A percentile compares a stretch with the other conserved stretches of the same genome.
These are phyloP conservation scores for Glycyrrhiza uralensis DNA, from an alignment of 306 rosid species.

Conservation along the genomic window DNA sequence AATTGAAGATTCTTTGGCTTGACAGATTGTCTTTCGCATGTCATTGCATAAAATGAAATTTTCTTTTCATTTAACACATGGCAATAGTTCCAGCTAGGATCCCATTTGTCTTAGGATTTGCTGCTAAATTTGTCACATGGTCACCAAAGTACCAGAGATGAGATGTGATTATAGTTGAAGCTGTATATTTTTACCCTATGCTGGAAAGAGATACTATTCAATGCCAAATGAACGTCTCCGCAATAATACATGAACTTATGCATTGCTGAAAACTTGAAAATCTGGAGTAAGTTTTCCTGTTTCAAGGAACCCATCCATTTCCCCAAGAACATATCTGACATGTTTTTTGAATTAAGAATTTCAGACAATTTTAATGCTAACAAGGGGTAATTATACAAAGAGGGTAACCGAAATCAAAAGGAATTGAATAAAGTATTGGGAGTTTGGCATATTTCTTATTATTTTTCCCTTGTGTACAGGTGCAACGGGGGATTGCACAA, in stretches of 20 bases:
- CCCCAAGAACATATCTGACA: background rate
- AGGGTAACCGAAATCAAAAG: background rate
- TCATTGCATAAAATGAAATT: background rate
- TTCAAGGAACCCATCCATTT: background rate
- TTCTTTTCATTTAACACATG: background rate
- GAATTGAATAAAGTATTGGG: background rate
- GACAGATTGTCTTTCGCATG: background rate
- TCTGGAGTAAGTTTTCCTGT: background rate
- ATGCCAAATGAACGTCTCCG: background rate
- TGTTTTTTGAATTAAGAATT: background rate
- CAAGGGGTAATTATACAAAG: background rate
- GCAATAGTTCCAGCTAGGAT: background rate
- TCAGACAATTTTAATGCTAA: background rate
- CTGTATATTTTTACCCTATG: background rate
- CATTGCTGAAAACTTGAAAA: background rate
- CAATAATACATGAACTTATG: background rate
- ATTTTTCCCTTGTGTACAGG: background rate
- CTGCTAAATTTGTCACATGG: background rate
- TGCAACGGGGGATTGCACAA: constrained; percentile 38
- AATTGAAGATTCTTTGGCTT: background rate
- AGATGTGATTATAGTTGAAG: background rate
- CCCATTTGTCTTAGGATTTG: background rate
- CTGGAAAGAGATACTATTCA: background rate
- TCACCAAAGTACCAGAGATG: background rate
- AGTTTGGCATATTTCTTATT: background rate